These are phyloP conservation scores for Kwoniella sp. DNA, from an alignment of 768 basidiomycete genomes.

Conservation along the genomic window DNA sequence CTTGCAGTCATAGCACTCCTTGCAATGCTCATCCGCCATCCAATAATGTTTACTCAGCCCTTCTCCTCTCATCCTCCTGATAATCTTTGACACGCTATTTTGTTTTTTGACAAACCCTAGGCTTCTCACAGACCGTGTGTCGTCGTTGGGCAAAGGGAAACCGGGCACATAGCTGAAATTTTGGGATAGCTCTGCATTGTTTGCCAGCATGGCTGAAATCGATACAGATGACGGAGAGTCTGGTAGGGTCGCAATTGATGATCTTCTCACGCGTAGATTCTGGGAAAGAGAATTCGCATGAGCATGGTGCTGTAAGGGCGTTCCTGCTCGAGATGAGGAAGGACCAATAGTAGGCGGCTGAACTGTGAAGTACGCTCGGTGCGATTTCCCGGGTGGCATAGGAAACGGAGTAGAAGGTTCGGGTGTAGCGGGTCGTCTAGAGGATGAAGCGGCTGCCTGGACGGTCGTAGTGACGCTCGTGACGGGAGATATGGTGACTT, in stretches of 20 bases:
- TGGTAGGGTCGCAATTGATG: conserved; percentile 46
- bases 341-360: conserved; percentile 5
- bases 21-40: conserved; percentile 97
- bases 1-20: conserved; percentile 94
- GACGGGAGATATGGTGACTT: conserved; percentile 47
- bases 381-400: conserved; percentile 9
- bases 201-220: conserved; percentile 47
- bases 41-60: conserved; percentile 86
- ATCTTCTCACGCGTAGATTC: conserved; percentile 33
- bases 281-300: conserved; percentile 29
- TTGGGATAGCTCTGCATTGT: conserved; percentile 45
- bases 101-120: conserved; percentile 66
- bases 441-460: conserved; percentile 21
- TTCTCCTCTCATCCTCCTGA: conserved; percentile 85
- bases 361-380: conserved; percentile 20
- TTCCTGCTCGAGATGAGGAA: conserved; percentile 26
- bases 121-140: conserved; percentile 68
- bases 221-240: conserved; percentile 50
- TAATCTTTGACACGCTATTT: conserved; percentile 86
- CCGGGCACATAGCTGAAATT: conserved; percentile 68
- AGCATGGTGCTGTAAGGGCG: conserved; percentile 32
- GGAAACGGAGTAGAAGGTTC: conserved; percentile 15
- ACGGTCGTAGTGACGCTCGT: conserved; percentile 46
- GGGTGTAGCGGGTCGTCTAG: conserved; percentile 14
- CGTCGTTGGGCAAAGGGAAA: conserved; percentile 81